Percentiles rank a stretch among this genome's conserved stretches.
These are phyloP conservation scores for Macaranga tanarius DNA, from an alignment of 441 rosid genomes.

Conservation along the genomic window DNA sequence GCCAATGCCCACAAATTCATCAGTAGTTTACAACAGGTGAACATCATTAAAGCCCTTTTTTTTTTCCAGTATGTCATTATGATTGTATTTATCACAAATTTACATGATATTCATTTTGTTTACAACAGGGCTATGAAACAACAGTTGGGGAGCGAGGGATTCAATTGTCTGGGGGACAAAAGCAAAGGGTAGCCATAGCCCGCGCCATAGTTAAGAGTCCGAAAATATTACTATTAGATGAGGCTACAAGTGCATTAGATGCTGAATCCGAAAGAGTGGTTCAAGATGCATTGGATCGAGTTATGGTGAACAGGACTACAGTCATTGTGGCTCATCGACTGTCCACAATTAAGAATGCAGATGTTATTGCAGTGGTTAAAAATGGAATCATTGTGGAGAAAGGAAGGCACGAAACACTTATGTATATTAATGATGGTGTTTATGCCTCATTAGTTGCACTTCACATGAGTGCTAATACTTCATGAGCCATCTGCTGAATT, in stretches of 20 bases:
- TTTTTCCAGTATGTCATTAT: background rate
- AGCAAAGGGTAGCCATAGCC: constrained; percentile 83
- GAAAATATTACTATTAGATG: constrained; percentile 73
- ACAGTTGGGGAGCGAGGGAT: constrained; percentile 86
- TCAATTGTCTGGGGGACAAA: constrained; percentile 91
- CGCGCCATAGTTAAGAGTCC: constrained; percentile 77
- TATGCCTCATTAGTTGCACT: too few species aligned
- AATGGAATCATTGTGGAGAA: too few species aligned
- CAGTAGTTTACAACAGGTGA: constrained; percentile 59
- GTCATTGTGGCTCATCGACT: constrained; percentile 71
- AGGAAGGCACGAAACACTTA: too few species aligned
- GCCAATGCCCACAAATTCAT: constrained; percentile 82
- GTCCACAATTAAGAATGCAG: constrained; percentile 65
- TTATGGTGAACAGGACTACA: constrained; percentile 65
- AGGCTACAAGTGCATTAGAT: constrained; percentile 90
- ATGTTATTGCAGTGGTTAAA: too few species aligned
- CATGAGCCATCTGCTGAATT: too few species aligned
- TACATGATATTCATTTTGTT: background rate
- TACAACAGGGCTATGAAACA: constrained; percentile 64
- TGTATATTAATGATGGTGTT: too few species aligned
- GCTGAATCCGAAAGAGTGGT: constrained; percentile 81
- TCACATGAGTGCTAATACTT: too few species aligned
- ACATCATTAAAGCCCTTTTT: background rate
- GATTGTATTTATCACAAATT: background rate
- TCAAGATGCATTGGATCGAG: constrained; percentile 62